Conservation (phyloP, 176 grass and related monocot genomes). For the Avena insularis region DNA sequence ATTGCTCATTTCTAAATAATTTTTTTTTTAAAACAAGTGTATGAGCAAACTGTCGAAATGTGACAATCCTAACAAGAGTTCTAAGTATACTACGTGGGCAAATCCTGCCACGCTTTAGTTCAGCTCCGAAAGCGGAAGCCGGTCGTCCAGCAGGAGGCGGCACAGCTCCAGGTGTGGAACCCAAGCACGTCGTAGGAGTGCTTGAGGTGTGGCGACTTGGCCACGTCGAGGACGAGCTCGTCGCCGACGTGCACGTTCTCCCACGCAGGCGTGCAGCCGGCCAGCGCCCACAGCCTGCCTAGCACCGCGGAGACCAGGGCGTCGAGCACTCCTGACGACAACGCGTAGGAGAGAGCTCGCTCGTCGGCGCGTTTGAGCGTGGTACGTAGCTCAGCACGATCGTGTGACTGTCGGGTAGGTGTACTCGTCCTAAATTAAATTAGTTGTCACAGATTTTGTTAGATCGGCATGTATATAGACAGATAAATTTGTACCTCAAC, state of each 20-base stretch:
- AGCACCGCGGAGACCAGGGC: conserved; percentile 48
- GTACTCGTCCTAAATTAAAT: background rate
- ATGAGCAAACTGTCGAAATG: too few relatives aligned
- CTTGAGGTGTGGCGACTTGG: conserved; percentile 35
- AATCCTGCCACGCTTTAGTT: too few relatives aligned
- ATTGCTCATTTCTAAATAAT: too few relatives aligned
- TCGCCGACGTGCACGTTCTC: conserved; percentile 42
- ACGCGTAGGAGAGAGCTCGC: conserved; percentile 23
- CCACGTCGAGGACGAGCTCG: conserved; percentile 41
- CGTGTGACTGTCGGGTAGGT: too few relatives aligned
- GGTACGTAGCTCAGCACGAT: too few relatives aligned
- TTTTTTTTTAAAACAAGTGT: too few relatives aligned
- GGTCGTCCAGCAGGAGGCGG: conserved; percentile 40
- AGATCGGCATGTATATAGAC: too few relatives aligned
- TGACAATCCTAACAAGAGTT: too few relatives aligned
- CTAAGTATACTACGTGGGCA: too few relatives aligned
- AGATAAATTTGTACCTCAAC: too few relatives aligned
- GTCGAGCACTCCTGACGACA: conserved; percentile 12
- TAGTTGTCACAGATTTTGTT: too few relatives aligned
- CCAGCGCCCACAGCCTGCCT: conserved; percentile 40
- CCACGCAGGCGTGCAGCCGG: conserved; percentile 9
- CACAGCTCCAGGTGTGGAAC: conserved; percentile 46
- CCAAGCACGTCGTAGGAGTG: conserved; percentile 19
- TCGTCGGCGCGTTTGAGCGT: background rate
- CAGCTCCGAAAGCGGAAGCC: too few relatives aligned